phyloP scores from a whole-genome alignment of 78 protist genomes.

The Dictyostelium brefeldianum region DNA sequence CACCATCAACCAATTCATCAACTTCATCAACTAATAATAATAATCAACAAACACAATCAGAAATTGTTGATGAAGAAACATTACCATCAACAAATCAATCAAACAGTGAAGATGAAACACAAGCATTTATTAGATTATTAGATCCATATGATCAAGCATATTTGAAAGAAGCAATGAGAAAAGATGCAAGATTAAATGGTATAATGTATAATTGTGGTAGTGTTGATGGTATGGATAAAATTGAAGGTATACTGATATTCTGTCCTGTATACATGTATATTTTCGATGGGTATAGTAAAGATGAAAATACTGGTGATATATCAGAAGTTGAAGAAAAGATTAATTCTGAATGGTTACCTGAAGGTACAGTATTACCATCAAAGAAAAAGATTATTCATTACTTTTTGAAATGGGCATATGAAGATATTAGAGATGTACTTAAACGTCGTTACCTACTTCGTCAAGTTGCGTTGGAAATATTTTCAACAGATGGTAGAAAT shows the following conservation, averaged over 20 bases:
- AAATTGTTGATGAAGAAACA: conserved; percentile 35
- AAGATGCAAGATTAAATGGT: conserved; percentile 20
- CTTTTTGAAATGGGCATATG: conserved; percentile 77
- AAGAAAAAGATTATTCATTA: conserved; percentile 65
- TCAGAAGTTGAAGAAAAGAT: conserved; percentile 74
- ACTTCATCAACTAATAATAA: not conserved
- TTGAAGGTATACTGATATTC: conserved; percentile 75
- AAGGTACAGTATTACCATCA: conserved; percentile 38
- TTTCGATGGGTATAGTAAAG: conserved; percentile 65
- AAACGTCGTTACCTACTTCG: conserved; percentile 81
- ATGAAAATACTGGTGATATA: conserved; percentile 66
- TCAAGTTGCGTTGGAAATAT: conserved; percentile 88
- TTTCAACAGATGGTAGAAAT: conserved; percentile 80
- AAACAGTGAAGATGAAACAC: conserved; percentile 60
- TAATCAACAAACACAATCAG: not conserved
- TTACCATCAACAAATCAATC: not conserved
- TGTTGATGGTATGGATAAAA: conserved; percentile 86
- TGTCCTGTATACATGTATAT: conserved; percentile 73
- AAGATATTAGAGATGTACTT: conserved; percentile 80
- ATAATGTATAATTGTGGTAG: conserved; percentile 77
- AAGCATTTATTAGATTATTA: conserved; percentile 44
- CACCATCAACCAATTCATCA: not conserved
- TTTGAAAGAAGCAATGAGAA: conserved; percentile 45
- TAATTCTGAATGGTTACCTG: conserved; percentile 58
- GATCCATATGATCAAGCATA: conserved; percentile 66